A percentile compares a stretch with the other conserved stretches of the same genome.
Evolutionary conservation across 305 asterid genomes (phyloP).

Genomic region (Fraxinus greggii): DNA sequence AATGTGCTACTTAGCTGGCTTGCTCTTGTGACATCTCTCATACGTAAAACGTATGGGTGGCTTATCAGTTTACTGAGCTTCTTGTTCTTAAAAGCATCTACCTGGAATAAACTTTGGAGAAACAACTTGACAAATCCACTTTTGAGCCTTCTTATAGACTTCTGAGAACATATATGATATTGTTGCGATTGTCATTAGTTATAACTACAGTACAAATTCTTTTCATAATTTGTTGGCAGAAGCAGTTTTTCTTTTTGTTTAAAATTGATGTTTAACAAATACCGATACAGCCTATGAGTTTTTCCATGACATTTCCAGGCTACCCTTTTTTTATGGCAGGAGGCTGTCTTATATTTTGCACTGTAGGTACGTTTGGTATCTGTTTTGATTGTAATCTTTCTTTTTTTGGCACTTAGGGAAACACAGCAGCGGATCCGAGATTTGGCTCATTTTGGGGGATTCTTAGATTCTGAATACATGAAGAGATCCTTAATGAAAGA

Average conservation of each 20-base stretch:
- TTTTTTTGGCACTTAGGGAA: slow-evolving; percentile 50
- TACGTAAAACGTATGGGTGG: too few relatives aligned
- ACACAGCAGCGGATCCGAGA: slow-evolving; percentile 62
- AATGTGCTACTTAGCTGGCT: too few relatives aligned
- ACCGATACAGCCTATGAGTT: slow-evolving; percentile 2
- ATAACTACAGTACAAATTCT: background rate
- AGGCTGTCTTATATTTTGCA: slow-evolving; percentile 6
- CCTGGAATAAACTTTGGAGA: background rate
- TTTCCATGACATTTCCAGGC: background rate
- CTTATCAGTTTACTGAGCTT: background rate
- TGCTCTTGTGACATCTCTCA: too few relatives aligned
- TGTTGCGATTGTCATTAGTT: background rate
- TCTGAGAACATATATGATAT: background rate
- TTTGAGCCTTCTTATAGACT: background rate
- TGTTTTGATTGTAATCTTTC: slow-evolving; percentile 21
- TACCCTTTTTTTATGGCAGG: background rate
- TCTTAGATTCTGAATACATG: slow-evolving; percentile 71
- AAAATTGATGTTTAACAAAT: slow-evolving; percentile 5
- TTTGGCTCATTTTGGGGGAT: slow-evolving; percentile 81
- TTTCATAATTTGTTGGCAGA: slow-evolving; percentile 7
- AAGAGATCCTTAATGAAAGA: slow-evolving; percentile 72
- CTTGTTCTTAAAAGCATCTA: background rate
- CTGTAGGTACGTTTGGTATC: background rate
- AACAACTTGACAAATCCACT: background rate
- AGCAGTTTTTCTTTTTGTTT: background rate